A percentile compares a stretch with the other conserved stretches of the same genome.
phyloP scores from a whole-genome alignment of 2,329 filamentous ascomycete species.

The Passalora sequoiae region DNA sequence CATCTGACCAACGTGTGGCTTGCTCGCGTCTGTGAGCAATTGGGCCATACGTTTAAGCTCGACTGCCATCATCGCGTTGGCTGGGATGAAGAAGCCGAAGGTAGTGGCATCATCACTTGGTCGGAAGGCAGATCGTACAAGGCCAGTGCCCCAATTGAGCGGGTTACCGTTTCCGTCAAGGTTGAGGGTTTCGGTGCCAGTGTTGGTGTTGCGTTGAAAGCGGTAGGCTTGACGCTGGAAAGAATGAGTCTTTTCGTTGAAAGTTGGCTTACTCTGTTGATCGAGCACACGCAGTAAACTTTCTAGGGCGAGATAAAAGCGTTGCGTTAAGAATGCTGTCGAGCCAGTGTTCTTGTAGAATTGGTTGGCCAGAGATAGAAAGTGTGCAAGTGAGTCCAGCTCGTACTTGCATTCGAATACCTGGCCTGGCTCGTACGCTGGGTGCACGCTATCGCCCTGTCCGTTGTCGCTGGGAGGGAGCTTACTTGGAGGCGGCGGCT shows the following conservation, averaged over 20 bases:
- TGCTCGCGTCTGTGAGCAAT: constrained; percentile 59
- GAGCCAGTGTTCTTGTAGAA: constrained; percentile 77
- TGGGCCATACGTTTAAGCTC: constrained; percentile 71
- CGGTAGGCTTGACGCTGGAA: constrained; percentile 75
- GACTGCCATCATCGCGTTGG: constrained; percentile 93
- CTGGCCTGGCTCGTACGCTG: constrained; percentile 71
- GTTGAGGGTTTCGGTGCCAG: constrained; percentile 84
- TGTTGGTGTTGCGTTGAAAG: constrained; percentile 73
- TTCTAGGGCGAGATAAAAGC: constrained; percentile 75
- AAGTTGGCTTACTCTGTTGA: constrained; percentile 75
- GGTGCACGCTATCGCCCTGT: constrained; percentile 79
- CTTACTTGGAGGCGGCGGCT: constrained; percentile 80
- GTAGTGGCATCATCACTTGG: constrained; percentile 95
- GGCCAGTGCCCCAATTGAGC: constrained; percentile 72
- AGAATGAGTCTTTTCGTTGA: constrained; percentile 60
- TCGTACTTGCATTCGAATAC: constrained; percentile 99
- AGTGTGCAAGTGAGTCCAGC: constrained; percentile 89
- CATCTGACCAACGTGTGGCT: constrained; percentile 46
- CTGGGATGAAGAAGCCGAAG: constrained; percentile 88
- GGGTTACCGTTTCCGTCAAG: constrained; percentile 86
- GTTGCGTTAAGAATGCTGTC: constrained; percentile 67
- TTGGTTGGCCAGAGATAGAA: constrained; percentile 78
- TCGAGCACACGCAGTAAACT: constrained; percentile 69
- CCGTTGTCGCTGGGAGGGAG: constrained; percentile 68
- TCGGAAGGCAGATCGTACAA: constrained; percentile 86